Percentiles rank a stretch among this genome's conserved stretches.
phyloP scores from a whole-genome alignment of 164 flowering plant genomes.

The Paratinospora sagittata region DNA sequence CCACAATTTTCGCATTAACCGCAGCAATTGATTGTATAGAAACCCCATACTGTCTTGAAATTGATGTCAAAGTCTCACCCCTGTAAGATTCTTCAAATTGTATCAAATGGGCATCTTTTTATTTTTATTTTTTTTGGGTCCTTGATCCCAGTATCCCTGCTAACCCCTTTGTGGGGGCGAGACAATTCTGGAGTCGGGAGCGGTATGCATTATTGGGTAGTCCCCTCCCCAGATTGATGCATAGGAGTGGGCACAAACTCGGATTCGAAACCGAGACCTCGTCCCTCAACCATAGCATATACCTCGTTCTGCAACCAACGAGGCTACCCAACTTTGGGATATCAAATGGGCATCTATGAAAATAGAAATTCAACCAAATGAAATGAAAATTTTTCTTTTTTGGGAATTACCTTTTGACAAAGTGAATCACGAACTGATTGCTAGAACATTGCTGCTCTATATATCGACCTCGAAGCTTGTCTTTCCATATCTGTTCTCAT shows the following conservation, averaged over 20 bases:
- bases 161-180: no score
- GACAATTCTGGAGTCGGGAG: no score
- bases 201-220: no score
- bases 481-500: slow-evolving; percentile 29
- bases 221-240: no score
- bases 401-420: slow-evolving; percentile 33
- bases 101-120: neutral
- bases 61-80: slow-evolving; percentile 43
- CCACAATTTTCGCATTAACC: slow-evolving; percentile 27
- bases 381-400: neutral
- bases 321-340: no score
- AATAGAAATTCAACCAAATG: neutral
- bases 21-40: slow-evolving; percentile 29
- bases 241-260: no score
- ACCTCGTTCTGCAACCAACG: no score
- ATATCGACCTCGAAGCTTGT: slow-evolving; percentile 23
- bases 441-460: slow-evolving; percentile 19
- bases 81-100: slow-evolving; percentile 15
- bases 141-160: no score
- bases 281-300: no score
- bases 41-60: slow-evolving; percentile 33
- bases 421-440: slow-evolving; percentile 29
- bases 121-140: no score
- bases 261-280: no score
- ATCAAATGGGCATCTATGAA: no score